Conservation (phyloP, 2,329 filamentous ascomycete species). For the Fusarium tricinctum region DNA sequence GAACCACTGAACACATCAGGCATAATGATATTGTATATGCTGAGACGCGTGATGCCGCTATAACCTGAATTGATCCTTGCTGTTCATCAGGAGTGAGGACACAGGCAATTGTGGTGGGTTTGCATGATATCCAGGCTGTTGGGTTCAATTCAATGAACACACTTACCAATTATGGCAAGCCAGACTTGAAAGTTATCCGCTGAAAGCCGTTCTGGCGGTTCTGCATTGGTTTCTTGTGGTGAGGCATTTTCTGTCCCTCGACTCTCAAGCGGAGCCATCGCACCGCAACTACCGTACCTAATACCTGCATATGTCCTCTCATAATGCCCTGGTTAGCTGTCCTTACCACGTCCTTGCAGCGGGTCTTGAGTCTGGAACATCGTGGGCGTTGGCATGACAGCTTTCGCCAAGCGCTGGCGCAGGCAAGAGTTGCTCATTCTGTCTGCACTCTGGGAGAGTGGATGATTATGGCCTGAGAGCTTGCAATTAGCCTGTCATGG, state of each 20-base stretch:
- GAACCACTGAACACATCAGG: not conserved
- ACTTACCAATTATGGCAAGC: conserved; percentile 33
- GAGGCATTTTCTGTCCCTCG: conserved; percentile 45
- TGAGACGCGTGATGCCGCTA: conserved; percentile 42
- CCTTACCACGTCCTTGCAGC: conserved; percentile 5
- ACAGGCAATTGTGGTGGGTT: not conserved
- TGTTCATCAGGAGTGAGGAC: conserved; percentile 1
- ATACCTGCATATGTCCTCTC: conserved; percentile 10
- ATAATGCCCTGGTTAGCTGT: conserved; percentile 6
- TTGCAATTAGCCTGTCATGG: conserved; percentile 5
- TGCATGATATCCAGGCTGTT: conserved; percentile 23
- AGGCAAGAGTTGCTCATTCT: conserved; percentile 37
- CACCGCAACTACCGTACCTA: conserved; percentile 33
- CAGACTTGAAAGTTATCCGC: conserved; percentile 21
- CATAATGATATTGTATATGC: conserved; percentile 7
- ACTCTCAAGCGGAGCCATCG: conserved; percentile 30
- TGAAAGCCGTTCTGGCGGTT: conserved; percentile 26
- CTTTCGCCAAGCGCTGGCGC: conserved; percentile 38
- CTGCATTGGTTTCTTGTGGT: conserved; percentile 25
- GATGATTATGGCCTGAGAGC: conserved; percentile 9
- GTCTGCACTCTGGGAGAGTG: conserved; percentile 10
- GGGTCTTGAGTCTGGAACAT: conserved; percentile 45
- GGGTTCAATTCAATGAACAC: conserved; percentile 26
- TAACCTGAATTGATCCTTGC: conserved; percentile 13
- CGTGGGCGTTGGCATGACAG: conserved; percentile 29